A percentile compares a stretch with the other conserved stretches of the same genome.
phyloP scores from a whole-genome alignment of 1,139 yeast species.

The Nematodospora anomalae region DNA sequence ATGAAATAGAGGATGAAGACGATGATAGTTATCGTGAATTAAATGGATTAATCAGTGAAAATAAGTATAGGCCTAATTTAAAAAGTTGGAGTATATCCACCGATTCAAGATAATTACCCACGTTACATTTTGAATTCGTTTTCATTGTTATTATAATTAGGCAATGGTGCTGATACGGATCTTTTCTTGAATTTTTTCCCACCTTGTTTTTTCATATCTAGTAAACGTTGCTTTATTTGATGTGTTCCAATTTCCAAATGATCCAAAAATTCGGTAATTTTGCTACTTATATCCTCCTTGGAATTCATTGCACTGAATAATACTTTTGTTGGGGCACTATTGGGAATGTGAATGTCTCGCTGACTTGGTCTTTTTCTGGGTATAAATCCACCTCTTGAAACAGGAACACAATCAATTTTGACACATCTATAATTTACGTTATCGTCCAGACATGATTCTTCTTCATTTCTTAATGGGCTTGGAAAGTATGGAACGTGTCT shows the following conservation, averaged over 20 bases:
- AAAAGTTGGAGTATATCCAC: conserved; percentile 39
- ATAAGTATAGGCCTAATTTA: conserved; percentile 41
- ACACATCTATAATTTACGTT: conserved; percentile 3
- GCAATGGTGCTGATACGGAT: conserved; percentile 4
- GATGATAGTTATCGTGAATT: conserved; percentile 47
- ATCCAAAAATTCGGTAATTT: conserved; percentile 13
- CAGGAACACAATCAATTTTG: conserved; percentile 7
- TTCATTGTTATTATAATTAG: conserved; percentile 1
- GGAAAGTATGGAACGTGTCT: conserved; percentile 23
- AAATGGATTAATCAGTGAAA: conserved; percentile 45
- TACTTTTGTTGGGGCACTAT: conserved; percentile 5
- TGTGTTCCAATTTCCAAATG: conserved; percentile 14
- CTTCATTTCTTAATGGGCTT: conserved; percentile 20
- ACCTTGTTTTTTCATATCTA: conserved; percentile 11
- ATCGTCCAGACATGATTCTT: neutral
- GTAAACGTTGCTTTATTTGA: conserved; percentile 13
- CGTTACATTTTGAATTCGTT: neutral
- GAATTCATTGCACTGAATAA: conserved; percentile 3
- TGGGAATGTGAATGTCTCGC: neutral
- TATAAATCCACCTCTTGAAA: conserved; percentile 8
- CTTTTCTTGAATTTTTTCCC: conserved; percentile 6
- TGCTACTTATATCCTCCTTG: conserved; percentile 12
- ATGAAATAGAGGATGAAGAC: conserved; percentile 26
- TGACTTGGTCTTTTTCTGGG: neutral
- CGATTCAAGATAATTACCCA: conserved; percentile 3